These are phyloP conservation scores for Lanmaoa pseudosensibilis DNA, from an alignment of 768 basidiomycete genomes.

Conservation along the genomic window DNA sequence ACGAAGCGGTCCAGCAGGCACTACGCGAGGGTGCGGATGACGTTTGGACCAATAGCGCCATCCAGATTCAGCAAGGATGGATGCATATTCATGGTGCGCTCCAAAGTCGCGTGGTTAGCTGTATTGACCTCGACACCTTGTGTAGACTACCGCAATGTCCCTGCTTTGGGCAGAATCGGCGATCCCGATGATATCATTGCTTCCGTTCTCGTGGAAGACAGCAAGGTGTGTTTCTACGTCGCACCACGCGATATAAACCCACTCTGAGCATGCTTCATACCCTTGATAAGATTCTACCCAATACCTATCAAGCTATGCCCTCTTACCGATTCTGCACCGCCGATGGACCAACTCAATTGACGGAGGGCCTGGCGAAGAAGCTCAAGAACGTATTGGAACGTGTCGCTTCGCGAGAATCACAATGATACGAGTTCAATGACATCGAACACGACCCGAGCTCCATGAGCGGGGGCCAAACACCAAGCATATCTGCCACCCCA, in stretches of 20 bases:
- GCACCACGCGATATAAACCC: background rate
- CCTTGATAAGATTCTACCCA: constrained; percentile 52
- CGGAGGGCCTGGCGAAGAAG: constrained; percentile 58
- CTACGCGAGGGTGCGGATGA: constrained; percentile 62
- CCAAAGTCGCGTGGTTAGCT: background rate
- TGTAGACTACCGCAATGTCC: constrained; percentile 71
- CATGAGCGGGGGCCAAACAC: background rate
- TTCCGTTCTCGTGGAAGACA: constrained; percentile 67
- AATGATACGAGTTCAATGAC: background rate
- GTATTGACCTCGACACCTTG: background rate
- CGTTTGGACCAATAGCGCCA: constrained; percentile 61
- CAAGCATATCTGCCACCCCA: background rate
- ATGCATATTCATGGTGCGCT: constrained; percentile 73
- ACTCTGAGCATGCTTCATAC: background rate
- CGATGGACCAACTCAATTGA: constrained; percentile 69
- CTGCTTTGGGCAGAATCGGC: constrained; percentile 71
- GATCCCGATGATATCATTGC: constrained; percentile 85
- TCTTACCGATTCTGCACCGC: constrained; percentile 78
- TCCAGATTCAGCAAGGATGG: constrained; percentile 74
- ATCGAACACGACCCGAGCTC: background rate
- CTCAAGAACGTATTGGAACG: constrained; percentile 43
- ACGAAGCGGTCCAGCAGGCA: constrained; percentile 55
- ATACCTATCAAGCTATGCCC: constrained; percentile 84
- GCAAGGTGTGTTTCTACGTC: constrained; percentile 46
- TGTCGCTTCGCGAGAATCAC: constrained; percentile 33